These are phyloP conservation scores for Fonsecaea pugnacius DNA, from an alignment of 2,329 filamentous ascomycete species.

Conservation along the genomic window DNA sequence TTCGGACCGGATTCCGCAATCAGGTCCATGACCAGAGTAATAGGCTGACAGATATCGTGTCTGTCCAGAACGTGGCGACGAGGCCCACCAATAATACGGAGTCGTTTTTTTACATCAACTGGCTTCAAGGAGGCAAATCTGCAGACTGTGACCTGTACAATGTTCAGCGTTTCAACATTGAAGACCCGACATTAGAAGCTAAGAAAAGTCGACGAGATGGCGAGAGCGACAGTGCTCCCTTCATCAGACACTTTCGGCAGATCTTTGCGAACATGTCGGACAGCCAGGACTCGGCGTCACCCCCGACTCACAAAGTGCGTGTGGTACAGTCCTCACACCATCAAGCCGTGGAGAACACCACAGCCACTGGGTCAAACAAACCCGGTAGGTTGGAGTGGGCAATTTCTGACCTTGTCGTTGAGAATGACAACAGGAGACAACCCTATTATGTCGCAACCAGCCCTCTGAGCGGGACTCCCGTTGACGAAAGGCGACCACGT, in stretches of 20 bases:
- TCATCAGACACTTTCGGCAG: slow-evolving; percentile 4
- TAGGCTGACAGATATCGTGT: not conserved
- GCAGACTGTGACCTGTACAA: not conserved
- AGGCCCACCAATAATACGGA: not conserved
- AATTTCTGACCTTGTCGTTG: slow-evolving; percentile 5
- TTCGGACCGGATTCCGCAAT: slow-evolving; percentile 42
- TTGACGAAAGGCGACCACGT: not conserved
- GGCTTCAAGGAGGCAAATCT: not conserved
- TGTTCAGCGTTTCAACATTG: not conserved
- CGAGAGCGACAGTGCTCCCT: not conserved
- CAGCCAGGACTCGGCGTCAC: slow-evolving; percentile 1
- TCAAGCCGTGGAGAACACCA: not conserved
- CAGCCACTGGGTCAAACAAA: not conserved
- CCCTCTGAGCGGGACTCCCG: not conserved
- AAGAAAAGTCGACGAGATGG: slow-evolving; percentile 2
- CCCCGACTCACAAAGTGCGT: not conserved
- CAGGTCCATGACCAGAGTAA: slow-evolving; percentile 43
- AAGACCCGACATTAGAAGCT: not conserved
- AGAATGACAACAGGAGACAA: slow-evolving; percentile 6
- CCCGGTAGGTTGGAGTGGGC: not conserved
- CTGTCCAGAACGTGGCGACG: not conserved
- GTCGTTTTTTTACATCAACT: slow-evolving; percentile 2
- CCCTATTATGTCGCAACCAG: slow-evolving; percentile 7
- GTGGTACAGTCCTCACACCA: not conserved
- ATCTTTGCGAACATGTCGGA: slow-evolving; percentile 7